A percentile compares a stretch with the other conserved stretches of the same genome.
These are phyloP conservation scores for Erodium texanum DNA, from an alignment of 441 rosid genomes.

Conservation along the genomic window DNA sequence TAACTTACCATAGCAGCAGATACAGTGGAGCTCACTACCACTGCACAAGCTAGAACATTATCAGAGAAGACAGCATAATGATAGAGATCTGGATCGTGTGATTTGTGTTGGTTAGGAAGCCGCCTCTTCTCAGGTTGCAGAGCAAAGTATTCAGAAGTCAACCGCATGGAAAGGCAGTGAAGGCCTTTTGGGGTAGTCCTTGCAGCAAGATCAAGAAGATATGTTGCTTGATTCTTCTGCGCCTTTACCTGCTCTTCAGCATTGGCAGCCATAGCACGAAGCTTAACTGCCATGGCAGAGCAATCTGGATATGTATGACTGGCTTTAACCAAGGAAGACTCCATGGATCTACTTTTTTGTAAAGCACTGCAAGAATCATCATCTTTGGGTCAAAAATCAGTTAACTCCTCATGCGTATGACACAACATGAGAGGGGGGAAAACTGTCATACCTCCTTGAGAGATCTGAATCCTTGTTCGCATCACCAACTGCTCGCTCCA, in stretches of 20 bases:
- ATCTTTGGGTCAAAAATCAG: constrained; percentile 24
- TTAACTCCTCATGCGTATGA: constrained; percentile 6
- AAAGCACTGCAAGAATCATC: constrained; percentile 44
- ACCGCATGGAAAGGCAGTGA: constrained; percentile 82
- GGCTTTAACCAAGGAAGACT: constrained; percentile 49
- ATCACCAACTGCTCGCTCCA: constrained; percentile 55
- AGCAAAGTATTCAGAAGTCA: constrained; percentile 72
- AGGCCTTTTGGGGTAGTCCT: constrained; percentile 86
- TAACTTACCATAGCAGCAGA: constrained; percentile 57
- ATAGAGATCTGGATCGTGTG: constrained; percentile 41
- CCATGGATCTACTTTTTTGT: constrained; percentile 59
- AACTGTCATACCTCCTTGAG: constrained; percentile 52
- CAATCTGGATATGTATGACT: constrained; percentile 53
- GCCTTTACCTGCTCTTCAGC: constrained; percentile 63
- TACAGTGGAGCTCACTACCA: constrained; percentile 74
- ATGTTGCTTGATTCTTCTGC: constrained; percentile 52
- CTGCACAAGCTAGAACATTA: constrained; percentile 76
- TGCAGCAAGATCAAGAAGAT: constrained; percentile 71
- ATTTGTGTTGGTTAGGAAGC: constrained; percentile 51
- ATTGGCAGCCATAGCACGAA: constrained; percentile 61
- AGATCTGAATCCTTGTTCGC: constrained; percentile 57
- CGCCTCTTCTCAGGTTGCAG: constrained; percentile 56
- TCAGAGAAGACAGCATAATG: constrained; percentile 83
- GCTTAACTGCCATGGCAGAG: constrained; percentile 53
- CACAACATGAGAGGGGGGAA: neutral